Base-by-base conservation (phyloP, 495 filamentous ascomycete genomes). In the Podospora conica region DNA sequence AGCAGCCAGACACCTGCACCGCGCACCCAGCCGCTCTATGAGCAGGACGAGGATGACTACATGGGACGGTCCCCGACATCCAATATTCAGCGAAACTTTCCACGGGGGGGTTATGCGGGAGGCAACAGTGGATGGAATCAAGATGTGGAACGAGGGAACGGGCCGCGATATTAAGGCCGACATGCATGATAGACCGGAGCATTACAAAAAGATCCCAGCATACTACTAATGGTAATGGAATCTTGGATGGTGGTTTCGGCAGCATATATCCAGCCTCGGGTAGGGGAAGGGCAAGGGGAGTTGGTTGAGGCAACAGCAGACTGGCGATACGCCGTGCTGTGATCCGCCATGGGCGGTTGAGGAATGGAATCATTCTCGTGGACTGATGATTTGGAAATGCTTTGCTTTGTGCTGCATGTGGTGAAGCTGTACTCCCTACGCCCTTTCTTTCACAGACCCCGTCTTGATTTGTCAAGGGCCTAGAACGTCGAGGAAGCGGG, bases 51-150 rank as follows among this genome's bases (percentile, higher is more conserved):
- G 28, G 64, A 68, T 33, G 63, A 67, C 58, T 71, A 64, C 62
- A 61, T 64, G 21, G 64, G 58, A 53, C 69, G 70, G 62, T 65
- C 66, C 21, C 60, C 58, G 53, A 70, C 74, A 9, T 61, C 73
- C 25, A 70, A 69, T 58, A 72, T 71, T 55, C 63, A 69, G 33
- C 61, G 73, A 20, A 60, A 28, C 22, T 28, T 64, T 58, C 61
- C 58, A 55, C 57, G 65, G 61, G 64, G 68, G 21, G 65, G 70
- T 5, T 73, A 74, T 57, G 73, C 72, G 25, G 56, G 57, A 10
- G 61, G 61, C 15, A 76, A 76, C 56, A 77, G 74, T 56, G 73
- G 75, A 28, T 80, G 75, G 66, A 74, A 73, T 40, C 63, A 69
- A 54, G 75, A 77, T 57, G 54, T 77, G 15, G 76, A 78, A 55